phyloP scores from a whole-genome alignment of 2,329 filamentous ascomycete species.

The Ceratocystis cubensis region DNA sequence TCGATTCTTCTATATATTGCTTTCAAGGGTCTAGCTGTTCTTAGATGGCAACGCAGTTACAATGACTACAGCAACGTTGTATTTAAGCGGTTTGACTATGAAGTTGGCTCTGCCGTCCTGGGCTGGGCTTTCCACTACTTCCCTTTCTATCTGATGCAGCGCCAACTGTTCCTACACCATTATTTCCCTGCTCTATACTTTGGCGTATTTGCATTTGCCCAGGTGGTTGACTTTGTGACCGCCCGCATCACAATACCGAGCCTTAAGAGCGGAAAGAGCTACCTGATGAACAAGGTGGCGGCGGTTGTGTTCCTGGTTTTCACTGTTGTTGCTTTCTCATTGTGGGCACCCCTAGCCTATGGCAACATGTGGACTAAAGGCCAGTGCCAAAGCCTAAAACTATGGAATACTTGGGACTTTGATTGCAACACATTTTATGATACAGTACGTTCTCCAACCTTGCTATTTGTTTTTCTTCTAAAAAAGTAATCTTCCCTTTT shows the following conservation, averaged over 20 bases:
- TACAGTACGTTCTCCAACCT: constrained; percentile 46
- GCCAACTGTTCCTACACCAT: constrained; percentile 95
- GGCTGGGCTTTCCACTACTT: constrained; percentile 98
- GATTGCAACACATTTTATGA: constrained; percentile 91
- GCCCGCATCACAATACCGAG: constrained; percentile 58
- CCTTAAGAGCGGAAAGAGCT: constrained; percentile 46
- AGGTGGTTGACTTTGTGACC: constrained; percentile 75
- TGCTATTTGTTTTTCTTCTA: no score
- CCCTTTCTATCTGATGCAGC: constrained; percentile 95
- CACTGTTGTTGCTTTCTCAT: constrained; percentile 60
- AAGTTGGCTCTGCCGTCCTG: constrained; percentile 78
- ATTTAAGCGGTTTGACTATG: constrained; percentile 97
- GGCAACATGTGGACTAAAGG: constrained; percentile 87
- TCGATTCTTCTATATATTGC: constrained; percentile 63
- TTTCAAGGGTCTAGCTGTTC: constrained; percentile 77
- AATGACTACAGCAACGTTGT: constrained; percentile 67
- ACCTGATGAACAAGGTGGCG: constrained; percentile 60
- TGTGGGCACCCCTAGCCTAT: constrained; percentile 85
- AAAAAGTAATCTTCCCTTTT: not conserved
- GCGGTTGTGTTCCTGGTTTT: constrained; percentile 62
- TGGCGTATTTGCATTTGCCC: constrained; percentile 75
- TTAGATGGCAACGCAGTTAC: constrained; percentile 91
- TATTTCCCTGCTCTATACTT: constrained; percentile 98
- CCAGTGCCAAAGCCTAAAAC: constrained; percentile 75
- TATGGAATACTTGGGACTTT: constrained; percentile 88